These are phyloP conservation scores for Yamadazyma blattariae DNA, from an alignment of 1,139 yeast species.

Conservation along the genomic window DNA sequence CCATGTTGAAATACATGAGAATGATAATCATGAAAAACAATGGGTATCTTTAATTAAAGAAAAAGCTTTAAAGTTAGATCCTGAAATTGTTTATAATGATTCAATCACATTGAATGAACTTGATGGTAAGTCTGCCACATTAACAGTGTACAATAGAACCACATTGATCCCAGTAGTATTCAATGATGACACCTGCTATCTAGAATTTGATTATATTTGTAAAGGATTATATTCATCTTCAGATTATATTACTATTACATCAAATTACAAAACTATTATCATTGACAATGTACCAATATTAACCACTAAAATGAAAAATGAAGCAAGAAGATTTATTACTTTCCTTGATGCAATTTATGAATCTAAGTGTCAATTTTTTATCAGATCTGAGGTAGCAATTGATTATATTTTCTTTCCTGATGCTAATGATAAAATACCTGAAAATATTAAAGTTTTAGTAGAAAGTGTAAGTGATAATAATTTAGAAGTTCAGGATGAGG, in stretches of 20 bases:
- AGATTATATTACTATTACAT: constrained; percentile 67
- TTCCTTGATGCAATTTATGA: constrained; percentile 69
- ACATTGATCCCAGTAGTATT: constrained; percentile 46
- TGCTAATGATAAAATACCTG: constrained; percentile 19
- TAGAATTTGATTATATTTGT: constrained; percentile 57
- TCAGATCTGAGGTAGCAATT: constrained; percentile 49
- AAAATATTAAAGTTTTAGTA: constrained; percentile 13
- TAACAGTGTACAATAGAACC: constrained; percentile 56
- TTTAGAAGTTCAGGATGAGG: constrained; percentile 57
- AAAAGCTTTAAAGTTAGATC: constrained; percentile 17
- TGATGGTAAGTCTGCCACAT: constrained; percentile 24
- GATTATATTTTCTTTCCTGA: constrained; percentile 62
- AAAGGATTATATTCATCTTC: constrained; percentile 60
- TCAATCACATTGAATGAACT: constrained; percentile 10
- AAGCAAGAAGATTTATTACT: constrained; percentile 66
- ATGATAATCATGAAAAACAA: constrained; percentile 20
- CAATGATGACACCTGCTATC: constrained; percentile 37
- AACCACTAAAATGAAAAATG: constrained; percentile 58
- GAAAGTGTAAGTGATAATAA: constrained; percentile 20
- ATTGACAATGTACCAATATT: constrained; percentile 62
- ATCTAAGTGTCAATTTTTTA: constrained; percentile 55
- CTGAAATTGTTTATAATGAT: constrained; percentile 14
- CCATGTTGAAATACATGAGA: constrained; percentile 28
- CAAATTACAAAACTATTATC: constrained; percentile 53
- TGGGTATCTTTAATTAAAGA: constrained; percentile 36